Conservation (phyloP, 495 filamentous ascomycete species). For the Penicillium canescens region DNA sequence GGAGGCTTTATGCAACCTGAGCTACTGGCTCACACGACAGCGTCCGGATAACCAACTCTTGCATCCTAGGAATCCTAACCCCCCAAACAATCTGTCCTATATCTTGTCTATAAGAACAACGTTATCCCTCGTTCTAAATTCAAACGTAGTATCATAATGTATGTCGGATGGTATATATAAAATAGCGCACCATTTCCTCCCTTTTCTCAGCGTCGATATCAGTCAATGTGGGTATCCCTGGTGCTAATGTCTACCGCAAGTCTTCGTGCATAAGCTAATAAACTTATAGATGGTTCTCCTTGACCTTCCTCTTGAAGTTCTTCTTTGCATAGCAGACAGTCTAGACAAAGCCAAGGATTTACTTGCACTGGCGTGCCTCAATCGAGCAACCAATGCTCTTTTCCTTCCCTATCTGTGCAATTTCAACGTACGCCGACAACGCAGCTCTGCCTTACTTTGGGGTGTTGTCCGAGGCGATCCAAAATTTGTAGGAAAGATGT, state of each 20-base stretch:
- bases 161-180: not conserved
- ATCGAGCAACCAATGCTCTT: not conserved
- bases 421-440: not conserved
- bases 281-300: conserved; percentile 1
- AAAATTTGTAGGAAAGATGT: conserved; percentile 1
- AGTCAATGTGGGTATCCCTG: not conserved
- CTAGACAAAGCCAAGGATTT: not conserved
- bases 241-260: not conserved
- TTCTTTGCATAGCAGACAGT: conserved; percentile 1
- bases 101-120: not conserved
- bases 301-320: not conserved
- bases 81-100: too few relatives aligned
- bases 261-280: not conserved
- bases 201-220: not conserved
- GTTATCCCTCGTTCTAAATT: not conserved
- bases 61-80: too few relatives aligned
- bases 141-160: not conserved
- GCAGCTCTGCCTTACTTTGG: conserved; percentile 7
- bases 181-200: not conserved
- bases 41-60: too few relatives aligned
- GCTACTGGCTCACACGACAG: too few relatives aligned
- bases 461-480: not conserved
- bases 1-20: too few relatives aligned
- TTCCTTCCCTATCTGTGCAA: conserved; percentile 1
- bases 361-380: not conserved